Evolutionary conservation across 306 rosid genomes (phyloP), one percentile per base, ranked within the genome.

Genomic region (Rosa rugosa): DNA sequence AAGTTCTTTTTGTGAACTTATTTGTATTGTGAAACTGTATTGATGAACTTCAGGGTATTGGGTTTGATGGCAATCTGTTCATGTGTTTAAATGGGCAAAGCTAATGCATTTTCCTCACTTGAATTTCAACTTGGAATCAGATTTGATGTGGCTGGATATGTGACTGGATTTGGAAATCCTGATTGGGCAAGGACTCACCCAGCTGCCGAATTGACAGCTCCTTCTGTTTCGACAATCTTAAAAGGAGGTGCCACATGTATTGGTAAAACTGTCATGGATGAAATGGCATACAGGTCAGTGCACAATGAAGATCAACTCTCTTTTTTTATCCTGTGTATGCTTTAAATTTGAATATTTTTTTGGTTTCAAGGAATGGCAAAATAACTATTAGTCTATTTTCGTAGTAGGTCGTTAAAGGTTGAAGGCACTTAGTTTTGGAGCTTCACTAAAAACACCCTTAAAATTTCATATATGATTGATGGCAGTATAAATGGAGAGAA

Each of bases 221-320:
- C 96, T 23, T 82, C 92, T 25, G 85, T 93, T 72, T 67, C 75
- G 85, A 77, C 90, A 44, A 59, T 93, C 59, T 85, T 91, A 13
- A 78, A 63, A n/a, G 96, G 86, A 67, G 99, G 99, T 66, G 99
- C 97, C 67, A 91, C 89, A 36, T 91, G 90, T 76, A 80, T 88
- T 67, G 99, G 99, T 78, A 91, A 80, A 85, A 95, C 98, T 75
- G 87, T 89, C 80, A 86, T 92, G 99, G 99, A 95, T 78, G 99
- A 95, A 91, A 87, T 92, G 99, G 99, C 99, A 36, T 92, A 85
- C 85, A 79, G 99, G 99, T 93, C 78, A 11, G 83, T 47, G 14
- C 9, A 41, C 16, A 65, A 36, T 65, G 70, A 14, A 51, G 22
- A 22, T 27, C 8, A 3, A 36, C 27, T 59, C 36, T 12, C 67